Evolutionary conservation across 495 filamentous ascomycete genomes (phyloP), one percentile per base, ranked within the genome.

Genomic region (Penicillium mononematosum): DNA sequence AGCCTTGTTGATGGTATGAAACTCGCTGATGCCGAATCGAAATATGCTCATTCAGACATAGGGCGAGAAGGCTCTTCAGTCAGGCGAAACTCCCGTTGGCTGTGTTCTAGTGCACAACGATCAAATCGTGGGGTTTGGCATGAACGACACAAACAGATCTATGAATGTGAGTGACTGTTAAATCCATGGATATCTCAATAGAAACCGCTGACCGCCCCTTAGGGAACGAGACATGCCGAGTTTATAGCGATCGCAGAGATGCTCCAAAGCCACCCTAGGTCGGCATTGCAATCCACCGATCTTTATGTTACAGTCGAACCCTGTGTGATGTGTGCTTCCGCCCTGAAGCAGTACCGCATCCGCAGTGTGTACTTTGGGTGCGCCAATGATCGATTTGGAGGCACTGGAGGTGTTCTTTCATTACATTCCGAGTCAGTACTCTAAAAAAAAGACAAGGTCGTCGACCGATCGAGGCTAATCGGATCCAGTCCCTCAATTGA

Each of bases 241-340:
- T 92, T 97, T 62, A 80, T 96, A 66, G 94, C 90, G 19, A 80
- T 98, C 32, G 83, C 82, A 44, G 68, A 81, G 39, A 80, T 88
- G 57, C 77, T 90, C 12, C 69, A 72, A 46, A 72, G 62, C 14
- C 70, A 88, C 63, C 81, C 84, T 9, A 76, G 78, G 6, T 78
- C 76, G 8, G 77, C 90, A 51, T 77, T 98, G 60, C 66, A 71
- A 25, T 81, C 88, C 39, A 90, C 88, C 42, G 85, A 88, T 63
- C 82, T 98, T 29, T 98, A 98, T 69, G 94, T 98, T 32, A 98
- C 94, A 0, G 92, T 98, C 48, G 94, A 98, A 69, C 94, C 94
- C 2, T 98, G 94, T 69, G 86, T 98, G 64, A 98, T 98, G 94
- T 98, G 94, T 66, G 93, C 94, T 2, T 91, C 90, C n/a, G 82